Base-by-base conservation (phyloP, 176 grass and related monocot species). In the Lolium perenne region DNA sequence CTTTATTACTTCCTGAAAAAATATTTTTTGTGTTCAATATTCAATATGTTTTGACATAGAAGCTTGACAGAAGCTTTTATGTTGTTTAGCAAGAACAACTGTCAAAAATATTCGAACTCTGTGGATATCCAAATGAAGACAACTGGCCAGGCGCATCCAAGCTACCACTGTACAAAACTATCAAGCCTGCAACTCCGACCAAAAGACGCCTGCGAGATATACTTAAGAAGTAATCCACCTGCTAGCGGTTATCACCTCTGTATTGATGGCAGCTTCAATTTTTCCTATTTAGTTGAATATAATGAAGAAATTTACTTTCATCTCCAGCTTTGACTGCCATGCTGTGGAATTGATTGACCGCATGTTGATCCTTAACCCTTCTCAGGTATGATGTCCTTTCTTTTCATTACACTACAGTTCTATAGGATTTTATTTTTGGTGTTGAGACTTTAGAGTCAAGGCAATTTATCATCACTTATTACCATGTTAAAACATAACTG, bases 41-140 rank as follows among this genome's bases (percentile, higher is more conserved):
- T 54, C 68, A 3, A 3, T 74, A 26, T 79, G 11, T 78, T 78
- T 88, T 41, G 54, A 78, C 13, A 51, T 67, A 58, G 50, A 82
- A 73, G 26, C 32, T 78, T 78, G 82, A 82, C 40, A 86, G 71
- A 76, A 76, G 41, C 25, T 75, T 77, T 6, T 79, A 60, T 59
- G 7, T 79, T 78, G 15, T 74, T 88, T 78, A 92, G 93, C 93
- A 91, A 88, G 93, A 92, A 54, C 93, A 95, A 55, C 86, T 95
- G 15, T 83, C 38, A 13, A 95, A 95, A 87, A 95, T 95, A 83
- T 94, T 90, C 83, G 93, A 95, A 82, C 87, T 95, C 3, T 95
- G 93, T 88, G 93, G 93, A 86, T 90, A 80, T 72, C 93, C 93
- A 76, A 91, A 92, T 86, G 93, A 95, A 58, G 90, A 88, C 69